These are phyloP conservation scores for Ogataea haglerorum DNA, from an alignment of 805 yeast species.

Conservation along the genomic window DNA sequence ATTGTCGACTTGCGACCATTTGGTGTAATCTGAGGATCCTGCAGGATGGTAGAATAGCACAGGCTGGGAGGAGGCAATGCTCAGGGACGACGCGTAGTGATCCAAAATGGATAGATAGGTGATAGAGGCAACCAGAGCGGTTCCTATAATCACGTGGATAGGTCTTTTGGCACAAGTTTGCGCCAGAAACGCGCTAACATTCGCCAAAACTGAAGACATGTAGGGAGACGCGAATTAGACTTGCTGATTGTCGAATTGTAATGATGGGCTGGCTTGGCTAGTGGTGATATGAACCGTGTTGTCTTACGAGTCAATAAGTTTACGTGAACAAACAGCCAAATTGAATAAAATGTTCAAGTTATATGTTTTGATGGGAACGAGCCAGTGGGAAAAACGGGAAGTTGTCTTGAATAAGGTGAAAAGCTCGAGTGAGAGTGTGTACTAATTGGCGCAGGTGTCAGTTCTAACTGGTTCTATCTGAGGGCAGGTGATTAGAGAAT, in stretches of 20 bases:
- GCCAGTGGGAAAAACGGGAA: constrained; percentile 6
- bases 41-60: constrained; percentile 38
- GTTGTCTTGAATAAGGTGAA: not conserved
- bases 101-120: constrained; percentile 76
- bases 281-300: no score
- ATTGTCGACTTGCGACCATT: constrained; percentile 52
- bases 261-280: no score
- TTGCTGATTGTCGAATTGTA: no score
- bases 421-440: not conserved
- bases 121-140: constrained; percentile 72
- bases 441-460: not conserved
- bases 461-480: not conserved
- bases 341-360: not conserved
- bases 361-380: not conserved
- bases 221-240: not conserved
- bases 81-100: constrained; percentile 43
- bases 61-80: constrained; percentile 11
- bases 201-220: constrained; percentile 23
- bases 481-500: not conserved
- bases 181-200: constrained; percentile 30
- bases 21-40: constrained; percentile 31
- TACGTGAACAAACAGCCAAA: no score
- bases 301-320: no score
- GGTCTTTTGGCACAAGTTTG: constrained; percentile 73
- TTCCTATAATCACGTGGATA: constrained; percentile 73